A percentile compares a stretch with the other conserved stretches of the same genome.
phyloP scores from a whole-genome alignment of 169 alveolate genomes.

The Babesia bigemina region DNA sequence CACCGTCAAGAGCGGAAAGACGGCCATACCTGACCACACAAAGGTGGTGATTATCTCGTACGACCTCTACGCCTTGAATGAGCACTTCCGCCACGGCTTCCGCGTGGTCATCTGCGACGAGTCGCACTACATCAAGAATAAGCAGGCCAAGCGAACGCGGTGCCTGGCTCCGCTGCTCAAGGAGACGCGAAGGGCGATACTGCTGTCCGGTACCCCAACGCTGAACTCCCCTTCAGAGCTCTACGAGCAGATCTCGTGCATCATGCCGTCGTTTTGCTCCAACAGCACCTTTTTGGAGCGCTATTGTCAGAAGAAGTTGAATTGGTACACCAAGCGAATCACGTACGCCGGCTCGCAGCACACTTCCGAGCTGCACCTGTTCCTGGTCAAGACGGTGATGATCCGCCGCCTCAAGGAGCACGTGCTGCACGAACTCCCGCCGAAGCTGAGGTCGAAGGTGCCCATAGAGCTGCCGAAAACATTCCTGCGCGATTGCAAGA shows the following conservation, averaged over 20 bases:
- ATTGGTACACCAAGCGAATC: conserved; percentile 75
- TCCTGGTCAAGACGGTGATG: conserved; percentile 86
- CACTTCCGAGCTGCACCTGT: conserved; percentile 82
- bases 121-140: conserved; percentile 94
- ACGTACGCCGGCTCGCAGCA: conserved; percentile 84
- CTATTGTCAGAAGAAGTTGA: conserved; percentile 74
- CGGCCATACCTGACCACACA: conserved; percentile 35
- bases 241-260: conserved; percentile 85
- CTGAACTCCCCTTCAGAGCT: conserved; percentile 92
- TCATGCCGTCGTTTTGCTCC: conserved; percentile 77
- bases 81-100: conserved; percentile 60
- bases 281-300: conserved; percentile 79
- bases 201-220: conserved; percentile 95
- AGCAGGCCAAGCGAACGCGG: conserved; percentile 89
- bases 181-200: conserved; percentile 85
- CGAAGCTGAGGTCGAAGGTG: conserved; percentile 89
- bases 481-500: conserved; percentile 22
- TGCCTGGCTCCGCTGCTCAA: conserved; percentile 88
- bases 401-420: conserved; percentile 93
- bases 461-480: conserved; percentile 81
- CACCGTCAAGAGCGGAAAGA: conserved; percentile 72
- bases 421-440: conserved; percentile 92
- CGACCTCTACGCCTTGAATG: conserved; percentile 77
- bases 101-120: conserved; percentile 92
- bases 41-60: conserved; percentile 80